Percentiles rank a stretch among this genome's conserved stretches.
These are phyloP conservation scores for Cryptococcus amylolentus DNA, from an alignment of 1,284 basidiomycete genomes.

Conservation along the genomic window DNA sequence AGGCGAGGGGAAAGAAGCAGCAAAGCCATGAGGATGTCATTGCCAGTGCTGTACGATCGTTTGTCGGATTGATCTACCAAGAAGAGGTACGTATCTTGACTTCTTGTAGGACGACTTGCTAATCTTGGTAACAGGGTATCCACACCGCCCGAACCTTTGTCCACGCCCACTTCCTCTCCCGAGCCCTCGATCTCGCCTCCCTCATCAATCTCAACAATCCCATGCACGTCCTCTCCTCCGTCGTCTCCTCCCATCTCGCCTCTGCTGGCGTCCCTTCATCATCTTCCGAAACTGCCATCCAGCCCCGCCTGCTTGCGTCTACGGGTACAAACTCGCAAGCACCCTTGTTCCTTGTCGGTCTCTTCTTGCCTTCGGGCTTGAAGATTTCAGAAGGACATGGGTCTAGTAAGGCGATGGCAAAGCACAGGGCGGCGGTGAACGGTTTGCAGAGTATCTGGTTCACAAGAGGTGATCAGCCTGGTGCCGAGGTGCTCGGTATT, in stretches of 20 bases:
- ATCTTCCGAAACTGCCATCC: slow-evolving; percentile 10
- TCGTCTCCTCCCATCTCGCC: slow-evolving; percentile 64
- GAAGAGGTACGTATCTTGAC: slow-evolving; percentile 49
- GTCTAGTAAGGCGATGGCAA: slow-evolving; percentile 88
- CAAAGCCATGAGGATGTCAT: slow-evolving; percentile 46
- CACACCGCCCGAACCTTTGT: slow-evolving; percentile 77
- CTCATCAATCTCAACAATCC: slow-evolving; percentile 89
- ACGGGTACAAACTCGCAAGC: slow-evolving; percentile 84
- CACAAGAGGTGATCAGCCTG: slow-evolving; percentile 25
- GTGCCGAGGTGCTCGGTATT: neutral
- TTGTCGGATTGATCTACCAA: slow-evolving; percentile 56
- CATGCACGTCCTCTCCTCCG: slow-evolving; percentile 71
- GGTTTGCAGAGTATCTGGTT: slow-evolving; percentile 43
- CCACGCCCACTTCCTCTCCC: slow-evolving; percentile 77
- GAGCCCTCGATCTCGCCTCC: slow-evolving; percentile 71
- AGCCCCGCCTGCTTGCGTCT: slow-evolving; percentile 74
- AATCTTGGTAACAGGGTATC: slow-evolving; percentile 63
- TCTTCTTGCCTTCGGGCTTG: slow-evolving; percentile 75
- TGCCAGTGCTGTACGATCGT: slow-evolving; percentile 51
- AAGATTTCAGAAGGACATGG: slow-evolving; percentile 95
- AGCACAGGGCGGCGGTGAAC: slow-evolving; percentile 68
- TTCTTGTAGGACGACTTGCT: neutral
- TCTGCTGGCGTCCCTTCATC: slow-evolving; percentile 52
- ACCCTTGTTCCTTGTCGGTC: slow-evolving; percentile 88
- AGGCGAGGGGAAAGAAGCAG: slow-evolving; percentile 11